Conservation (phyloP, 192 early-diverging fungal genomes). For the Gaertneriomyces sp. region DNA sequence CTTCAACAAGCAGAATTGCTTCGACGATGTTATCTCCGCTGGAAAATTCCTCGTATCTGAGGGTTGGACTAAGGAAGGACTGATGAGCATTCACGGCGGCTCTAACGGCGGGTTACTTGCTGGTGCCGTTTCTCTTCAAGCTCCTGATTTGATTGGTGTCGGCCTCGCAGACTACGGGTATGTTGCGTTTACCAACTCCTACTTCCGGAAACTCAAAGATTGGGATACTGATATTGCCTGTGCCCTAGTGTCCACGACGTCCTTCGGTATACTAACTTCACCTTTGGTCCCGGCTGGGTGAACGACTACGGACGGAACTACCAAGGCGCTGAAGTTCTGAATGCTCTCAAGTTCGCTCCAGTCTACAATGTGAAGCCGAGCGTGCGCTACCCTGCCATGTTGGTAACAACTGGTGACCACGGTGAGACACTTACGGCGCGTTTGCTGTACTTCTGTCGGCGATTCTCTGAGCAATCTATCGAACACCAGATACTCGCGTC, state of each 20-base stretch:
- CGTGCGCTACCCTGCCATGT: slow-evolving; percentile 52
- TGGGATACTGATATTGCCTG: too few species aligned
- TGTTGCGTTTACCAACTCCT: neutral
- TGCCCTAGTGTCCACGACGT: slow-evolving; percentile 58
- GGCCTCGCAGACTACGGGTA: slow-evolving; percentile 57
- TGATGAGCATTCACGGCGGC: slow-evolving; percentile 57
- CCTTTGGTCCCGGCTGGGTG: slow-evolving; percentile 65
- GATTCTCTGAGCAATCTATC: neutral
- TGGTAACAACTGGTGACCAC: slow-evolving; percentile 63
- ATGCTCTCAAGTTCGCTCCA: slow-evolving; percentile 44
- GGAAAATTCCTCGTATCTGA: slow-evolving; percentile 54
- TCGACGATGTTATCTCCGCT: slow-evolving; percentile 68
- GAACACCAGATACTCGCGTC: slow-evolving; percentile 6
- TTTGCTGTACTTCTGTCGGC: neutral
- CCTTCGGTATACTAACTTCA: slow-evolving; percentile 71
- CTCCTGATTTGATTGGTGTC: slow-evolving; percentile 64
- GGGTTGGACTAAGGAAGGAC: slow-evolving; percentile 49
- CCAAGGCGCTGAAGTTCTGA: slow-evolving; percentile 55
- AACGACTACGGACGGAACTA: slow-evolving; percentile 61
- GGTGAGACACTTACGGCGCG: slow-evolving; percentile 13
- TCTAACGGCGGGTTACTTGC: slow-evolving; percentile 70
- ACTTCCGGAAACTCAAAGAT: neutral
- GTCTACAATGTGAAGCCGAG: slow-evolving; percentile 57
- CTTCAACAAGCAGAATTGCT: slow-evolving; percentile 65
- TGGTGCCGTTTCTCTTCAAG: slow-evolving; percentile 63